Percentiles rank a stretch among this genome's conserved stretches.
Conservation (phyloP, 352 stramenopile species). For the Plasmopara halstedii region DNA sequence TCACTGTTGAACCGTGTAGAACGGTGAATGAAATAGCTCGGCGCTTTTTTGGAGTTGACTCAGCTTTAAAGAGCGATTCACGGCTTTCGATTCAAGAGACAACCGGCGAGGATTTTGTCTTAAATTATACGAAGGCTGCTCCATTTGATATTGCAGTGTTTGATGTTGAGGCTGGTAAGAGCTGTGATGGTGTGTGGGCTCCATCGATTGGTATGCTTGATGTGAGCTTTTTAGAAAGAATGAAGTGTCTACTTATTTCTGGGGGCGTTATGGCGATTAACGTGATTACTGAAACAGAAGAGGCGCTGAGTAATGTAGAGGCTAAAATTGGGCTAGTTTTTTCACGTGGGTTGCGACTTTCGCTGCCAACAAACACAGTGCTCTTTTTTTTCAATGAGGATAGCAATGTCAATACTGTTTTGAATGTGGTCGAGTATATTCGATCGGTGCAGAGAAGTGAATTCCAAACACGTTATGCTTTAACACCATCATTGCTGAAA, state of each 20-base stretch:
- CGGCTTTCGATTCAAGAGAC: conserved; percentile 32
- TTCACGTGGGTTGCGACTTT: conserved; percentile 19
- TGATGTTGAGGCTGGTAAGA: conserved; percentile 56
- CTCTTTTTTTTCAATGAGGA: conserved; percentile 35
- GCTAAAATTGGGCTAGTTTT: conserved; percentile 23
- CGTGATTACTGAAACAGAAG: conserved; percentile 39
- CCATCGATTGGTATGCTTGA: conserved; percentile 38
- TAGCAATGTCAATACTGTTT: not conserved
- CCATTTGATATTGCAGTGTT: conserved; percentile 43
- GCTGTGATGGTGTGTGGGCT: conserved; percentile 26
- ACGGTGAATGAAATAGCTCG: conserved; percentile 36
- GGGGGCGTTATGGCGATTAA: conserved; percentile 46
- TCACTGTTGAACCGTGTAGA: conserved; percentile 51
- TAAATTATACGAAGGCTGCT: conserved; percentile 5
- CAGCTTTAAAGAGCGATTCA: conserved; percentile 11
- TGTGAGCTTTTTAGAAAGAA: conserved; percentile 21
- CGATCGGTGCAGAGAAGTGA: conserved; percentile 4
- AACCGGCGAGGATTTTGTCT: conserved; percentile 40
- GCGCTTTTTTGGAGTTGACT: conserved; percentile 36
- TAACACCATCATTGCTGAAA: conserved; percentile 19
- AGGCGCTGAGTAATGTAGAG: conserved; percentile 23
- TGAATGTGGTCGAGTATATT: conserved; percentile 5
- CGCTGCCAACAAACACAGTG: conserved; percentile 28
- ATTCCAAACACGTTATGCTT: conserved; percentile 21
- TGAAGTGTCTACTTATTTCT: conserved; percentile 21